Percentiles rank a stretch among this genome's conserved stretches.
These are phyloP conservation scores for Russula emetica DNA, from an alignment of 768 basidiomycete genomes.

Conservation along the genomic window DNA sequence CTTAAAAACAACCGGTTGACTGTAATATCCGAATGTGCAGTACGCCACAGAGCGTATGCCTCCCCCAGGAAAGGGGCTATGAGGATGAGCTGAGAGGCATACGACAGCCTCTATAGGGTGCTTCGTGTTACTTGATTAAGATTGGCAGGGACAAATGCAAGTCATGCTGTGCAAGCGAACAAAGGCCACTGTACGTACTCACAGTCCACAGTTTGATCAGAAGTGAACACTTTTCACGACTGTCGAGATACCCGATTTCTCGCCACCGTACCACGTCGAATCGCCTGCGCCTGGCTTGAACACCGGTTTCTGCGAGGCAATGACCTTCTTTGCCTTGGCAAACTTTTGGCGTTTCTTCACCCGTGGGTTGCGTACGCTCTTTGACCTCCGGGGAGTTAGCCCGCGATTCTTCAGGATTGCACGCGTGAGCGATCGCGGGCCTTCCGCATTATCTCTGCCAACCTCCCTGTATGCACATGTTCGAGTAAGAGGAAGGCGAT, in stretches of 20 bases:
- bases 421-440: conserved; percentile 84
- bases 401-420: conserved; percentile 93
- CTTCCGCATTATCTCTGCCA: conserved; percentile 45
- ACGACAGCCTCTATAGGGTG: background rate
- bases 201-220: conserved; percentile 22
- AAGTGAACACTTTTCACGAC: conserved; percentile 83
- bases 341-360: conserved; percentile 94
- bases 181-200: background rate
- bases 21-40: background rate
- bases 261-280: conserved; percentile 79
- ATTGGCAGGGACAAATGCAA: background rate
- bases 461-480: conserved; percentile 30
- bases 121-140: background rate
- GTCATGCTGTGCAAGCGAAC: background rate
- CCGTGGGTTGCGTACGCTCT: conserved; percentile 90
- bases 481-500: background rate
- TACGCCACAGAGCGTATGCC: background rate
- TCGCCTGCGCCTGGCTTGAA: conserved; percentile 82
- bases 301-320: conserved; percentile 85
- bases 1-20: background rate
- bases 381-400: conserved; percentile 83
- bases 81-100: background rate
- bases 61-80: background rate
- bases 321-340: conserved; percentile 92
- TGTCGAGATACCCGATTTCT: conserved; percentile 88